Evolutionary conservation across 345 rosid species (phyloP), one percentile per base, ranked within the genome.

Genomic region (Populus davidiana): DNA sequence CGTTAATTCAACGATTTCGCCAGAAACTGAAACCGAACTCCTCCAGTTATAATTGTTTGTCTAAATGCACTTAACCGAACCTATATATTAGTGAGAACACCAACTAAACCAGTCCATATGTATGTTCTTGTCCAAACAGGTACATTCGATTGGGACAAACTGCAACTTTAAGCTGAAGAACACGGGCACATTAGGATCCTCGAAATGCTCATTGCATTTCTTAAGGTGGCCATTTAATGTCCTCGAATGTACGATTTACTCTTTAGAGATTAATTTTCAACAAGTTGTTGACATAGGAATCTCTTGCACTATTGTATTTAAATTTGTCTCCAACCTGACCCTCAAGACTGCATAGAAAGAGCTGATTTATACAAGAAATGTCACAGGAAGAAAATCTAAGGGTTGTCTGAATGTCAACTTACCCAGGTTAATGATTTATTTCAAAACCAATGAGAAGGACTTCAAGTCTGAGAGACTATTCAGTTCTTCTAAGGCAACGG

Each of bases 51-150:
- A 20, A 52, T 52, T 20, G 59, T 72, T 6, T n/a, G 65, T n/a
- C 72, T 54, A 23, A 54, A 68, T 76, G 54, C 79, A 67, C 3
- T 67, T 68, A 68, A 76, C 23, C 72, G n/a, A 38, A 17, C 14
- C 66, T 5, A 23, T 49, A 23, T 52, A 67, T 50, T 38, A 47
- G 61, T 25, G 47, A 25, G 18, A 64, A 49, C 38, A 39, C 23
- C 3, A 61, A 75, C 20, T 13, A 31, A 49, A 29, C 31, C 44
- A 12, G 18, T 50, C 2, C 31, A 33, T 33, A 33, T 33, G 33
- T 52, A 4, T 14, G 12, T 29, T 50, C 62, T 47, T 49, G 23
- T 70, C 21, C n/a, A 14, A 59, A 8, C 62, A 17, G 31, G 20
- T 61, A 61, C 23, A 61, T 31, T 47, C 18, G 6, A 77, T 62